These are phyloP conservation scores for Eleusine indica DNA, from an alignment of 176 grass and related monocot genomes.

Conservation along the genomic window DNA sequence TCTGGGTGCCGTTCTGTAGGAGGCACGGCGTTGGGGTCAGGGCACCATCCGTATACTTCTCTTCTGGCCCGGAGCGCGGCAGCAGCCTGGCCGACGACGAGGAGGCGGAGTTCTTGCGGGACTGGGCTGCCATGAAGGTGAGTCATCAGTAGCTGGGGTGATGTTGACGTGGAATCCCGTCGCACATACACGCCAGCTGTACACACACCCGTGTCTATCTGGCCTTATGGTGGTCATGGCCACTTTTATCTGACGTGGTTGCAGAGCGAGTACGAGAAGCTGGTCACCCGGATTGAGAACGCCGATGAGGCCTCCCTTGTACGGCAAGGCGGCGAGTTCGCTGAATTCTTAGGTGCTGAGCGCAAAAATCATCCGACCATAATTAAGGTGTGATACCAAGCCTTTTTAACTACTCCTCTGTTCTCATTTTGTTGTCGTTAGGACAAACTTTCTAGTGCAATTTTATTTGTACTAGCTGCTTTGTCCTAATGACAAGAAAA, in stretches of 20 bases:
- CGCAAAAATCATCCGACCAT: conserved; percentile 49
- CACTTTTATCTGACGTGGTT: neutral
- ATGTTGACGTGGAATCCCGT: no score
- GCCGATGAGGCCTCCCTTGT: conserved; percentile 33
- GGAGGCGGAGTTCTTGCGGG: neutral
- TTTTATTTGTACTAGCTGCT: no score
- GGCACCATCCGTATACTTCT: conserved; percentile 58
- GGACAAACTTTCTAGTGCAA: no score
- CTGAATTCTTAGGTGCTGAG: conserved; percentile 46
- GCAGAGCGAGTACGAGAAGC: conserved; percentile 54
- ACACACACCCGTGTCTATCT: no score
- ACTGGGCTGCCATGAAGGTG: conserved; percentile 37
- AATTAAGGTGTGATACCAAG: conserved; percentile 41
- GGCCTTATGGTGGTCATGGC: neutral
- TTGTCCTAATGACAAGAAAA: no score
- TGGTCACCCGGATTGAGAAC: conserved; percentile 42
- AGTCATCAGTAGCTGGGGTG: no score
- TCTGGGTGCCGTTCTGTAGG: conserved; percentile 68
- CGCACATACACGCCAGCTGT: no score
- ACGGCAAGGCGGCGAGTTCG: conserved; percentile 11
- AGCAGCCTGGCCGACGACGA: neutral
- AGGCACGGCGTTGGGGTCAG: conserved; percentile 23
- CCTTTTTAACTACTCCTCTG: no score
- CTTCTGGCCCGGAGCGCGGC: neutral
- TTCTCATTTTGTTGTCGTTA: no score